Percentiles rank a stretch among this genome's conserved stretches.
These are phyloP conservation scores for Silybum marianum DNA, from an alignment of 129 eudicot species.

Conservation along the genomic window DNA sequence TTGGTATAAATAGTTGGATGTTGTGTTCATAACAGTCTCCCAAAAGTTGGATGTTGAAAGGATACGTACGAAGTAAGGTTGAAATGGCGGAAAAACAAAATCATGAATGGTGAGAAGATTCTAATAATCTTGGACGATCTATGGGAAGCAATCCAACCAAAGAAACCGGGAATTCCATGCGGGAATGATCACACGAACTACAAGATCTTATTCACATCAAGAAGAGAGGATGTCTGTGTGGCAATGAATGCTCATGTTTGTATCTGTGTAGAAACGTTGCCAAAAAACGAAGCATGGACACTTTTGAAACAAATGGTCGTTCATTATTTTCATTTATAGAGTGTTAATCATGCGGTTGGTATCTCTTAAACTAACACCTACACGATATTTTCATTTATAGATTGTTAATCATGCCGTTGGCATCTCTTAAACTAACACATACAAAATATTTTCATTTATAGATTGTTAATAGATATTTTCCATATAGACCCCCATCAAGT, in stretches of 20 bases:
- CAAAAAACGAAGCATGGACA: no score
- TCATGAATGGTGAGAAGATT: not conserved
- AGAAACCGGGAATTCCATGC: slow-evolving; percentile 5
- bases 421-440: no score
- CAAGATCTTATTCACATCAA: slow-evolving; percentile 30
- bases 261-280: not conserved
- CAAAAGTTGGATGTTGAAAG: not conserved
- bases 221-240: slow-evolving; percentile 5
- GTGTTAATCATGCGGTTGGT: no score
- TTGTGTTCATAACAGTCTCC: slow-evolving; percentile 8
- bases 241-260: slow-evolving; percentile 7
- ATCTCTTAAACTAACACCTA: slow-evolving; percentile 60
- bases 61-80: slow-evolving; percentile 4
- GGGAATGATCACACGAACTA: slow-evolving; percentile 11
- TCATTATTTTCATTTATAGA: no score
- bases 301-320: no score
- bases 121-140: slow-evolving; percentile 31
- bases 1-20: not conserved
- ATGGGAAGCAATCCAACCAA: not conserved
- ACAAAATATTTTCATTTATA: no score
- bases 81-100: not conserved
- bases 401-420: no score
- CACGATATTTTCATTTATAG: no score
- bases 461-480: no score
- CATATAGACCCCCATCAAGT: no score